Conservation (phyloP, 1,139 yeast genomes). For the Saccharomycopsis phalli region DNA sequence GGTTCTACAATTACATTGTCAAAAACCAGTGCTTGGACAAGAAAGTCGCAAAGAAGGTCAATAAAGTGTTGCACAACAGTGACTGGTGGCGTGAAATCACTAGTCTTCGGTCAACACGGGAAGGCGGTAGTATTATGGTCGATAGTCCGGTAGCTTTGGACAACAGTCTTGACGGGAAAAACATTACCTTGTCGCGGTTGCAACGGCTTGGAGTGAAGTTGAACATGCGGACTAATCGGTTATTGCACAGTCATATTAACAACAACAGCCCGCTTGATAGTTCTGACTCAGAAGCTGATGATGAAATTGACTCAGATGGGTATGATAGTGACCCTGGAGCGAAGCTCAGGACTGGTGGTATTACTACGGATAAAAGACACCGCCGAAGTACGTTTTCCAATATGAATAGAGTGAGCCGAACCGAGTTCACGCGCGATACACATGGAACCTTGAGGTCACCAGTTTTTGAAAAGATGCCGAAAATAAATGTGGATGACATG, state of each 20-base stretch:
- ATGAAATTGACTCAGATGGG: slow-evolving; percentile 19
- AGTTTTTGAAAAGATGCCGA: slow-evolving; percentile 4
- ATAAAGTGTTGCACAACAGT: slow-evolving; percentile 31
- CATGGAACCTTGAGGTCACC: too few relatives aligned
- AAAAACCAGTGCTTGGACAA: slow-evolving; percentile 52
- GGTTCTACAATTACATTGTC: slow-evolving; percentile 66
- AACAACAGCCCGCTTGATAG: slow-evolving; percentile 26
- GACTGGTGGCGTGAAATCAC: slow-evolving; percentile 63
- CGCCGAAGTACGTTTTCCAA: slow-evolving; percentile 18
- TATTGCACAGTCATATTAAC: slow-evolving; percentile 30
- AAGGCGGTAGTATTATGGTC: not conserved
- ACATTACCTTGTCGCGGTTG: slow-evolving; percentile 39
- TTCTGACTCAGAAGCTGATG: slow-evolving; percentile 22
- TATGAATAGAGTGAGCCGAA: too few relatives aligned
- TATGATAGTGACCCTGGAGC: slow-evolving; percentile 18
- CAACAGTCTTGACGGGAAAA: slow-evolving; percentile 24
- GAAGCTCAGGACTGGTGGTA: slow-evolving; percentile 6
- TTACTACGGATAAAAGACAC: slow-evolving; percentile 14
- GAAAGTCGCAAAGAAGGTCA: slow-evolving; percentile 27
- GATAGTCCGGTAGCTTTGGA: slow-evolving; percentile 13
- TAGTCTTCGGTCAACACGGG: slow-evolving; percentile 40
- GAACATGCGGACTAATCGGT: slow-evolving; percentile 57
- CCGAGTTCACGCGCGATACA: too few relatives aligned
- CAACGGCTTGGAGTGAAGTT: slow-evolving; percentile 70
- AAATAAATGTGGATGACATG: slow-evolving; percentile 1